Base-by-base conservation (phyloP, 495 filamentous ascomycete genomes). In the Annulohypoxylon stygium region DNA sequence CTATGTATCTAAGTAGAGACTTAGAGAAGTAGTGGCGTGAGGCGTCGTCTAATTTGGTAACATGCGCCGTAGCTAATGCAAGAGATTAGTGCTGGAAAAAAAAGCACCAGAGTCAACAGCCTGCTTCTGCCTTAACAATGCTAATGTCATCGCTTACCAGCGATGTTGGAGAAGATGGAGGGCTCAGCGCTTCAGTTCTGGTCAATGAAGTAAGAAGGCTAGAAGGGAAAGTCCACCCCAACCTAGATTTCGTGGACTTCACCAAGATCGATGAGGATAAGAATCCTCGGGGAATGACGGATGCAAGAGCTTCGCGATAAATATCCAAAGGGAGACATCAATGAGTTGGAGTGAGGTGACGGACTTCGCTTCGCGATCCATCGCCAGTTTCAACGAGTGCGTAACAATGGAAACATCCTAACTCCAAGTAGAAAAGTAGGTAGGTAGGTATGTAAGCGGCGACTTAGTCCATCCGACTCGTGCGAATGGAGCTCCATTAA, bases 401-500 rank as follows among this genome's bases (percentile, higher is more conserved):
- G 30, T 30, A 3, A 30, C 11, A 48, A 20, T 23, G n/a, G 10
- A 23, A 23, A 23, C 20, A 23, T 23, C 20, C 20, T 53, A 43
- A 2, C 39, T 43, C 11, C 30, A 30, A 30, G 30, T 9, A 45
- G 23, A 30, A 1, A 58, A 10, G 43, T 43, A 30, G 5, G 30
- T 9, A 45, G 23, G 5, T 0, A 58, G 16, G 43, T 43, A 43
- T 53, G 43, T 57, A 57, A 33, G 36, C 53, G 53, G 53, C 53
- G 53, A 57, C 47, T 18, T 18, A 47, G 34, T 33, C 18, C 25
- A 23, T 50, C 65, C 65, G 18, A 48, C 65, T 58, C 39, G 55
- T 62, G 39, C n/a, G 50, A 57, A 69, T 43, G 57, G 50, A 39
- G 65, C 37, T 60, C 37, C 16, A 5, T 20, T 71, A 33, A 66